A percentile compares a stretch with the other conserved stretches of the same genome.
These are phyloP conservation scores for Boletellus deceptivus DNA, from an alignment of 1,284 basidiomycete genomes.

Conservation along the genomic window DNA sequence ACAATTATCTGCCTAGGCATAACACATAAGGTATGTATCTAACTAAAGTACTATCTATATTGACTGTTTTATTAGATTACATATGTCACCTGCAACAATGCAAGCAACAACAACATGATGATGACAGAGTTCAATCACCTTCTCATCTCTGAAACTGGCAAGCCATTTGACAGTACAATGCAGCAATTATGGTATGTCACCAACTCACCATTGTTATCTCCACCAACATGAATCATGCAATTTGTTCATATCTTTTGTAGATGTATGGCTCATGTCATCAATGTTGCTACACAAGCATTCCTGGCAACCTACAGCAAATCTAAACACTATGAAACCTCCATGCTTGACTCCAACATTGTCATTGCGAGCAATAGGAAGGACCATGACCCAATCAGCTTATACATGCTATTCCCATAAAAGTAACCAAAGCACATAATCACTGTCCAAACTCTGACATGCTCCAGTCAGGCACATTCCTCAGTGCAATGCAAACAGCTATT, in stretches of 20 bases:
- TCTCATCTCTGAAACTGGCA: too few species aligned
- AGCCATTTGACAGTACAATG: background rate
- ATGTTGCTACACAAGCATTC: background rate
- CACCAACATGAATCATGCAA: too few species aligned
- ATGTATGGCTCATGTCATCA: background rate
- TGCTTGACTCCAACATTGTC: background rate
- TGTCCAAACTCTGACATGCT: too few species aligned
- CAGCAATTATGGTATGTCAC: background rate
- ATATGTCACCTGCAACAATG: background rate
- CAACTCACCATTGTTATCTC: too few species aligned
- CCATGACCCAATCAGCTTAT: background rate
- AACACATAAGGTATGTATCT: background rate
- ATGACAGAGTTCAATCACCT: constrained; percentile 1
- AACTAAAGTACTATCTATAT: background rate
- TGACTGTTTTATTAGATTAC: background rate
- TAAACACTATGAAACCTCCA: background rate
- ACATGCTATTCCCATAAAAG: background rate
- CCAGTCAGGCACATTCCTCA: background rate
- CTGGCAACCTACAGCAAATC: background rate
- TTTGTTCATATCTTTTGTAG: background rate
- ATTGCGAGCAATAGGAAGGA: background rate
- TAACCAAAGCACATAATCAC: background rate
- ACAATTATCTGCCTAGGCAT: background rate
- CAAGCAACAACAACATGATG: constrained; percentile 6
- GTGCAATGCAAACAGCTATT: background rate